These are phyloP conservation scores for Aquilaria sinensis DNA, from an alignment of 345 rosid species.

Conservation along the genomic window DNA sequence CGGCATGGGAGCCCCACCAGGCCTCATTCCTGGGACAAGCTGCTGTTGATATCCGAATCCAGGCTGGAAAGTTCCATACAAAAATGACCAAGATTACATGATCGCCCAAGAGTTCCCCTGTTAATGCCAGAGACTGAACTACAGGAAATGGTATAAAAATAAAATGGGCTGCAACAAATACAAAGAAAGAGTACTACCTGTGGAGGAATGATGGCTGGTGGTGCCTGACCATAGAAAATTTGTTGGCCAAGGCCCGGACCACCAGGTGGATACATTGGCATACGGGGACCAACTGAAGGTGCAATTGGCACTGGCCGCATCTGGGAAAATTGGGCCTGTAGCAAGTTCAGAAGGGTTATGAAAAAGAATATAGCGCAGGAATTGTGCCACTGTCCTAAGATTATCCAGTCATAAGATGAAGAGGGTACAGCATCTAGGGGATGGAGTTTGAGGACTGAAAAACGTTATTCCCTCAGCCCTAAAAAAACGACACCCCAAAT, in stretches of 20 bases:
- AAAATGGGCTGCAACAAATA: not conserved
- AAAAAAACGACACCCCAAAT: too few species aligned
- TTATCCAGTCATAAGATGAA: not conserved
- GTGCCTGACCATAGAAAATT: slow-evolving; percentile 73
- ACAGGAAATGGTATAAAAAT: too few species aligned
- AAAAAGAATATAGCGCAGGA: not conserved
- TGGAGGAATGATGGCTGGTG: slow-evolving; percentile 75
- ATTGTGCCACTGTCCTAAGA: not conserved
- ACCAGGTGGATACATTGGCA: slow-evolving; percentile 71
- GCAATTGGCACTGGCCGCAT: slow-evolving; percentile 75
- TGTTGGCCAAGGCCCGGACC: slow-evolving; percentile 80
- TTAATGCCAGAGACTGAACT: too few species aligned
- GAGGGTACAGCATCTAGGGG: too few species aligned
- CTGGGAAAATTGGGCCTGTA: slow-evolving; percentile 89
- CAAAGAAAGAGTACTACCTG: slow-evolving; percentile 37
- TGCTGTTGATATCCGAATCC: slow-evolving; percentile 92
- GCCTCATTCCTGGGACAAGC: slow-evolving; percentile 36
- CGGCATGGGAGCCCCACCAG: slow-evolving; percentile 64
- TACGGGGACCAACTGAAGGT: slow-evolving; percentile 68
- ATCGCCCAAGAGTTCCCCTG: too few species aligned
- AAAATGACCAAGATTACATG: not conserved
- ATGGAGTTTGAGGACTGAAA: too few species aligned
- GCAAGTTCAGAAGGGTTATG: not conserved
- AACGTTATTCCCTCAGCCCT: too few species aligned
- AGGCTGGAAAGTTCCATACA: slow-evolving; percentile 35